Evolutionary conservation across 1,139 yeast genomes (phyloP).

Genomic region (Kodamaea ohmeri): DNA sequence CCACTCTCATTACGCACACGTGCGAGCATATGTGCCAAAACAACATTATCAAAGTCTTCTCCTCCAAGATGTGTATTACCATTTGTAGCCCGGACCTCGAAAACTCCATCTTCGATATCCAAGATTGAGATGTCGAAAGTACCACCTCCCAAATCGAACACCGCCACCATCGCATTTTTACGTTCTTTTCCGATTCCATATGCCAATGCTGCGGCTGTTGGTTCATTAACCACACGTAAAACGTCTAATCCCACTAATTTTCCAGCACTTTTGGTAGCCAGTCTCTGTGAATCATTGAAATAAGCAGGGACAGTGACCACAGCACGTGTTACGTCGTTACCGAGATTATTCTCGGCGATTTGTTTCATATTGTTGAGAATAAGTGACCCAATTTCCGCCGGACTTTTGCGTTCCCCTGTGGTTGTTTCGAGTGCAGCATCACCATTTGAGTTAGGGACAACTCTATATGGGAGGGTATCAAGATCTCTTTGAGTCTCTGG

Average conservation of each 20-base stretch:
- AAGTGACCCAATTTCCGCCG: slow-evolving; percentile 55
- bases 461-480: slow-evolving; percentile 51
- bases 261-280: slow-evolving; percentile 74
- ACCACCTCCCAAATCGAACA: slow-evolving; percentile 81
- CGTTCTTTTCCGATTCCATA: slow-evolving; percentile 59
- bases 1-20: slow-evolving; percentile 45
- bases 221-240: slow-evolving; percentile 70
- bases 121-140: slow-evolving; percentile 78
- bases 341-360: slow-evolving; percentile 50
- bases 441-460: slow-evolving; percentile 52
- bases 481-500: slow-evolving; percentile 64
- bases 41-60: slow-evolving; percentile 70
- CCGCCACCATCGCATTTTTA: slow-evolving; percentile 63
- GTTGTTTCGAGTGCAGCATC: slow-evolving; percentile 60
- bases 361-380: slow-evolving; percentile 54
- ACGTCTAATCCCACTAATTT: slow-evolving; percentile 64
- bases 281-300: slow-evolving; percentile 75
- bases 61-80: slow-evolving; percentile 86
- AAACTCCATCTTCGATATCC: slow-evolving; percentile 78
- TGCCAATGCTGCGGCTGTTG: slow-evolving; percentile 81
- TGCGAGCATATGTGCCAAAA: slow-evolving; percentile 52
- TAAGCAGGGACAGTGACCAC: slow-evolving; percentile 82
- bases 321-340: slow-evolving; percentile 49
- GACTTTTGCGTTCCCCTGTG: slow-evolving; percentile 21
- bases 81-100: slow-evolving; percentile 79